A percentile compares a stretch with the other conserved stretches of the same genome.
phyloP scores from a whole-genome alignment of 371 early-diverging fungal species.

The Mucor piriformis region DNA sequence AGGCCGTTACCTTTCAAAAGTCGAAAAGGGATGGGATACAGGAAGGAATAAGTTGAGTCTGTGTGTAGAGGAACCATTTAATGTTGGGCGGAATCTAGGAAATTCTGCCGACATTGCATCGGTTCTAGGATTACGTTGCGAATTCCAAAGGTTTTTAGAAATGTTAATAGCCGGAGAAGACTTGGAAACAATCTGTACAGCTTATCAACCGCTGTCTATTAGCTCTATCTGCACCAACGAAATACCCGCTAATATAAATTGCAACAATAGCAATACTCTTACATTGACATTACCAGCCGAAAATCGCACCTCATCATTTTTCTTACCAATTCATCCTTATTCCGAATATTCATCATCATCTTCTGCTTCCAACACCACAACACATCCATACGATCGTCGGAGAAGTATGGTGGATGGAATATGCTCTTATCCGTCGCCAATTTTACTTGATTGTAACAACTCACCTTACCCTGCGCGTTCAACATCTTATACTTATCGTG shows the following conservation, averaged over 20 bases:
- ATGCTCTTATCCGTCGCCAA: conserved; percentile 15
- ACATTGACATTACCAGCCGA: conserved; percentile 16
- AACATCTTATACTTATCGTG: conserved; percentile 11
- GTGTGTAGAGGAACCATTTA: conserved; percentile 91
- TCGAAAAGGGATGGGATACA: conserved; percentile 79
- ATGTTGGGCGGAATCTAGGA: conserved; percentile 81
- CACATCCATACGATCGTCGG: conserved; percentile 30
- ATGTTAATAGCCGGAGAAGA: conserved; percentile 48
- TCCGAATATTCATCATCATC: neutral
- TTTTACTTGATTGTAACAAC: conserved; percentile 6
- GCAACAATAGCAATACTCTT: neutral
- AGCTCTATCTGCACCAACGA: neutral
- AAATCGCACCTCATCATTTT: conserved; percentile 6
- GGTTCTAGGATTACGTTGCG: conserved; percentile 74
- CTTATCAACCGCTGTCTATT: conserved; percentile 14
- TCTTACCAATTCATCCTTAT: conserved; percentile 16
- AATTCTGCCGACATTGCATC: conserved; percentile 84
- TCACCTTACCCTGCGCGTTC: neutral
- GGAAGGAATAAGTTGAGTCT: conserved; percentile 60
- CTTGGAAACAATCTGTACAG: conserved; percentile 14
- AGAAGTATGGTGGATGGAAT: conserved; percentile 37
- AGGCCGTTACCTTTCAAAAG: conserved; percentile 75
- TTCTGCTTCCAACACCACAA: neutral
- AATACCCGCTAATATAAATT: conserved; percentile 13
- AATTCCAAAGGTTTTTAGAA: conserved; percentile 75